Conservation (phyloP, 2,329 filamentous ascomycete species). For the Botrytis paeoniae region DNA sequence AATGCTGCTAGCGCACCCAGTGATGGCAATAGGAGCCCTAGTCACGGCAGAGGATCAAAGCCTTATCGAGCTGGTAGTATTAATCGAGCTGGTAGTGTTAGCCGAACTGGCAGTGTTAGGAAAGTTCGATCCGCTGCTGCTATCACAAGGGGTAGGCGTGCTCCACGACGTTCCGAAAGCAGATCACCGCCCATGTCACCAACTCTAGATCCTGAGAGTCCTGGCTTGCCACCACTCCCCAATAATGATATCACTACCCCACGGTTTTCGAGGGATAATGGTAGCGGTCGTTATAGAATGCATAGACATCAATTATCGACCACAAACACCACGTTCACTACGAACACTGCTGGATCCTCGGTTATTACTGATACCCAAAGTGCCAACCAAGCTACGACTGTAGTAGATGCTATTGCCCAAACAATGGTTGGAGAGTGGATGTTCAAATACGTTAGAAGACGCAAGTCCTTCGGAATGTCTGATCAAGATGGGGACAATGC, state of each 20-base stretch:
- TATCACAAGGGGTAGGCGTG: conserved; percentile 55
- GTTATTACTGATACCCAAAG: background rate
- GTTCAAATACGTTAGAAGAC: conserved; percentile 83
- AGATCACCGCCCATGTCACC: conserved; percentile 64
- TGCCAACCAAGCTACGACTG: conserved; percentile 65
- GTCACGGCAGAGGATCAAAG: conserved; percentile 54
- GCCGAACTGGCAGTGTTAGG: conserved; percentile 61
- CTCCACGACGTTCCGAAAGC: conserved; percentile 49
- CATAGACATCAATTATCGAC: conserved; percentile 61
- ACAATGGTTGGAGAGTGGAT: conserved; percentile 99
- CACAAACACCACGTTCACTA: conserved; percentile 45
- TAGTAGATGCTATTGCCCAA: conserved; percentile 95
- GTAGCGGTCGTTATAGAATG: conserved; percentile 43
- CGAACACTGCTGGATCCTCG: conserved; percentile 28
- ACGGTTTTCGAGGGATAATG: conserved; percentile 41
- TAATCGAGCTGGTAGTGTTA: conserved; percentile 61
- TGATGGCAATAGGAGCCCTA: conserved; percentile 77
- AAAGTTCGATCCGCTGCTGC: conserved; percentile 83
- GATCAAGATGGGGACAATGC: conserved; percentile 67
- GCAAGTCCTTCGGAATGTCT: conserved; percentile 84
- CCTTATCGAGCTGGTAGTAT: conserved; percentile 59
- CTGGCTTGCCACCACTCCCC: conserved; percentile 68
- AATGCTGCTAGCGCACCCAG: conserved; percentile 60
- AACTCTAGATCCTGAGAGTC: conserved; percentile 66
- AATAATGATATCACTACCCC: conserved; percentile 68